Conservation (phyloP, 2,329 filamentous ascomycete species). For the Lithohypha guttulata region DNA sequence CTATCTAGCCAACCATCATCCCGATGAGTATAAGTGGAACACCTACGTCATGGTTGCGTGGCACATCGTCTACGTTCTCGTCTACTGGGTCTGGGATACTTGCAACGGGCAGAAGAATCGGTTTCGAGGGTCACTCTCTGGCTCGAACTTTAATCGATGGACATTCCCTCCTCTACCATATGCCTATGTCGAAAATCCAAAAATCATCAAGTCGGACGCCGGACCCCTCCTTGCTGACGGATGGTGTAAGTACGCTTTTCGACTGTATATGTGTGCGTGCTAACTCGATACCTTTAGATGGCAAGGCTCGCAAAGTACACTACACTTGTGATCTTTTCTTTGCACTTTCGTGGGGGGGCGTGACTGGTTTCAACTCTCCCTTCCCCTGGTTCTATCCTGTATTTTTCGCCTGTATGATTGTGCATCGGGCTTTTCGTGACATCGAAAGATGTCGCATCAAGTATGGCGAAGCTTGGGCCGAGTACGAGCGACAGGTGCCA, state of each 20-base stretch:
- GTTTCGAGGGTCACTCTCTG: slow-evolving; percentile 58
- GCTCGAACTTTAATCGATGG: slow-evolving; percentile 49
- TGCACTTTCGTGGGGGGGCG: slow-evolving; percentile 65
- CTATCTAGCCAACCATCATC: slow-evolving; percentile 74
- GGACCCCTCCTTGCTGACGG: slow-evolving; percentile 73
- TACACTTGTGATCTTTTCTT: slow-evolving; percentile 75
- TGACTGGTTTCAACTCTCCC: slow-evolving; percentile 68
- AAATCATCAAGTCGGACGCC: slow-evolving; percentile 62
- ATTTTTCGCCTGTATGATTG: slow-evolving; percentile 72
- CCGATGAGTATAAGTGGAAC: slow-evolving; percentile 67
- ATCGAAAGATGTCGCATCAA: slow-evolving; percentile 64
- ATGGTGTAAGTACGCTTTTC: slow-evolving; percentile 51
- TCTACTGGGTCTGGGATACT: slow-evolving; percentile 89
- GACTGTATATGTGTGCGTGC: slow-evolving; percentile 10
- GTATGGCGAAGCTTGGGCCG: slow-evolving; percentile 71
- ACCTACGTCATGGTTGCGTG: slow-evolving; percentile 54
- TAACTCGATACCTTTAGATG: slow-evolving; percentile 39
- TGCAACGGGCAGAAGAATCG: slow-evolving; percentile 90
- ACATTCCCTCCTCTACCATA: slow-evolving; percentile 88
- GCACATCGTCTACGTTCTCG: slow-evolving; percentile 62
- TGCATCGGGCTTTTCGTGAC: slow-evolving; percentile 65
- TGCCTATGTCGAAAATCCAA: slow-evolving; percentile 71
- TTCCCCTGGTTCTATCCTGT: slow-evolving; percentile 85
- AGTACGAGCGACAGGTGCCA: slow-evolving; percentile 70
- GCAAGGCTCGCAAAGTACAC: slow-evolving; percentile 66